Evolutionary conservation across 106 monocot genomes (phyloP), one percentile per base, ranked within the genome.

Genomic region (Allium fistulosum): DNA sequence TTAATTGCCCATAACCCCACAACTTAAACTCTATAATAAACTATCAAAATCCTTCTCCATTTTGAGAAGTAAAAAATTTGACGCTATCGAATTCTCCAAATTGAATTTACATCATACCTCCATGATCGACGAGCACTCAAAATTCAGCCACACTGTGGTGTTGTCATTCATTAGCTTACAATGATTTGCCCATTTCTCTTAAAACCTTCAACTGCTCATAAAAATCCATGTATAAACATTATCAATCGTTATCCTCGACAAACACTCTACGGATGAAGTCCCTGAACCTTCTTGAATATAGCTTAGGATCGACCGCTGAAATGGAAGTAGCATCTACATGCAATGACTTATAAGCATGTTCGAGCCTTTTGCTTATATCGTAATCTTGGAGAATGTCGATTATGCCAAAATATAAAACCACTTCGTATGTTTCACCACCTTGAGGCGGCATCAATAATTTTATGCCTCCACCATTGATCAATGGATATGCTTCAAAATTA

Each of bases 281-380:
- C 53, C 82, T 75, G 70, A 86, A 86, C 26, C 86, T 76, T 57
- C 65, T 76, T 9, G 86, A 86, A 58, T 86, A 82, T 48, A 79
- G 82, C 76, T 86, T 86, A 0, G 86, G 86, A 57, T 86, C 86
- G 51, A 86, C 86, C 0, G 86, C 86, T 0, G 86, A 86, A 26
- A 86, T 86, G 46, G 86, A 86, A 49, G 82, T 63, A 48, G 86
- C 79, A 62, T 86, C 86, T 9, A 55, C 79, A 69, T 86, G 82
- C 53, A 86, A 66, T 0, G 86, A 86, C 76, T 86, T 86, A 73
- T 82, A 86, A 37, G 86, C 82, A 62, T 86, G 86, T 66, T 82
- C 86, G 0, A 82, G 66, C 51, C 73, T 82, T 67, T 85, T 85
- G 3, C 51, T 85, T 26, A 85, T 78, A 65, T 81, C 81, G 48